phyloP scores from a whole-genome alignment of 371 early-diverging fungal species.

The Phascolomyces articulosus region DNA sequence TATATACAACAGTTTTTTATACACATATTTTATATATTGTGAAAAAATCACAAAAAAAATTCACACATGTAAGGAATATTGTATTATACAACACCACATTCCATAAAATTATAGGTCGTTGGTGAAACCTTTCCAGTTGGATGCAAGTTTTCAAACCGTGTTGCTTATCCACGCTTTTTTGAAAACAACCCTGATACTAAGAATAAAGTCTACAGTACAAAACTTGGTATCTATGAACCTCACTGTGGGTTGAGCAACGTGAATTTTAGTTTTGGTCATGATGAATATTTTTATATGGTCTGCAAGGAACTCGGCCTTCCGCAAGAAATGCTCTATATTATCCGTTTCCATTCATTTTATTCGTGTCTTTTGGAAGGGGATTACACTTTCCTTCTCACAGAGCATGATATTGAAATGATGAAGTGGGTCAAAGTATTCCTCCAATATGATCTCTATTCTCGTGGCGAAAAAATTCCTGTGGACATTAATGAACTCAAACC shows the following conservation, averaged over 20 bases:
- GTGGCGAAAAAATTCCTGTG: slow-evolving; percentile 37
- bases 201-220: slow-evolving; percentile 31
- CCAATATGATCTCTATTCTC: slow-evolving; percentile 63
- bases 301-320: slow-evolving; percentile 47
- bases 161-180: slow-evolving; percentile 49
- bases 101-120: slow-evolving; percentile 6
- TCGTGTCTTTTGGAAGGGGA: slow-evolving; percentile 49
- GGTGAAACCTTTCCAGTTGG: slow-evolving; percentile 29
- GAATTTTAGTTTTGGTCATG: slow-evolving; percentile 61
- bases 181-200: slow-evolving; percentile 46
- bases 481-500: slow-evolving; percentile 42
- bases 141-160: slow-evolving; percentile 26
- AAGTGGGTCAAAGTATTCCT: slow-evolving; percentile 58
- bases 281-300: slow-evolving; percentile 63
- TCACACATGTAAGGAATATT: too few relatives aligned
- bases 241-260: slow-evolving; percentile 57
- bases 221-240: slow-evolving; percentile 55
- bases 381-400: slow-evolving; percentile 52
- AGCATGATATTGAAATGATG: slow-evolving; percentile 52
- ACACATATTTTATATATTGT: too few relatives aligned
- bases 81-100: too few relatives aligned
- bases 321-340: slow-evolving; percentile 53
- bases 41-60: not conserved
- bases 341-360: slow-evolving; percentile 65
- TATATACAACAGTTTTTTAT: too few relatives aligned